Evolutionary conservation across 164 flowering plant genomes (phyloP), one percentile per base, ranked within the genome.

Genomic region (Aristolochia contorta): DNA sequence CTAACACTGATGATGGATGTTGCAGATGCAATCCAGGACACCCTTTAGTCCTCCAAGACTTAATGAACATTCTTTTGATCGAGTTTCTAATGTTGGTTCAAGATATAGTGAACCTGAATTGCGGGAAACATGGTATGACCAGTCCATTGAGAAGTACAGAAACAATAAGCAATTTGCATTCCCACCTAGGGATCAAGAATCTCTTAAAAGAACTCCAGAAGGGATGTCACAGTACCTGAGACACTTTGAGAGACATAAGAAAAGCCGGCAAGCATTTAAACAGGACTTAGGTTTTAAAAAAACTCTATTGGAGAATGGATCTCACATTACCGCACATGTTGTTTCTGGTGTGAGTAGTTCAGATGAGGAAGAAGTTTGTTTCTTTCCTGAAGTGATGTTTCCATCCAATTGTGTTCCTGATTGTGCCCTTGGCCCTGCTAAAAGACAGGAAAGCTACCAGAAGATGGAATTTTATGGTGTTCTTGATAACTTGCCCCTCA

Each of bases 121-220:
- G 51, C 91, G 91, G 2, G 93, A 86, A 70, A 77, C 90, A 65
- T 91, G 99, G 99, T 94, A 91, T 67, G 78, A 51, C 66, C 91
- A 79, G 63, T 89, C 80, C 60, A 71, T 78, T 67, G 91, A 84
- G 63, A 85, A 78, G 64, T 81, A 84, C 69, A 85, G 71, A 71
- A 68, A 73, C 25, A 81, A 67, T 63, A 84, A 72, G 64, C 79
- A 86, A 16, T 77, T 77, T 67, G 78, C 67, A 52, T 54, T 80
- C 46, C 74, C 78, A 54, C 57, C 62, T 56, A 80, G 81, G 33
- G 86, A 84, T 19, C 61, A 68, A 59, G 95, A 86, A 60, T 64
- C 78, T 30, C 85, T 77, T 47, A 87, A 78, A 66, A 82, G 99
- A 45, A 80, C 93, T 3, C 75, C 97, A 57, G 95, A 83, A 65